These are phyloP conservation scores for Russula lepida DNA, from an alignment of 768 basidiomycete genomes.

Conservation along the genomic window DNA sequence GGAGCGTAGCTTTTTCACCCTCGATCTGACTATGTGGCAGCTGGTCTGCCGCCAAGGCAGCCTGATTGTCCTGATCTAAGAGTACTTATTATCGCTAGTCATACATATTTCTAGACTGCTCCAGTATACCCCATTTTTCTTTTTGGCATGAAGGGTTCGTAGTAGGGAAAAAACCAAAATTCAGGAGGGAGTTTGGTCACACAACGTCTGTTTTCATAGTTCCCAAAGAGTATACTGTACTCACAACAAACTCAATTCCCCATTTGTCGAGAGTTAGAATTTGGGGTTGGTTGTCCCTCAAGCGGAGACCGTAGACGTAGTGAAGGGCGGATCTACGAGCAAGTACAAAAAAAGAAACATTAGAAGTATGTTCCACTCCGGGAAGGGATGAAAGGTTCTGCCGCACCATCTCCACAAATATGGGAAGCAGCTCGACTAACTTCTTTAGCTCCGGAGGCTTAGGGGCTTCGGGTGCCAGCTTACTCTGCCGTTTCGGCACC, in stretches of 20 bases:
- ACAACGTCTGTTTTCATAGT: neutral
- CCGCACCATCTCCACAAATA: slow-evolving; percentile 89
- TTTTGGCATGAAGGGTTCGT: slow-evolving; percentile 7
- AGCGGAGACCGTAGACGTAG: slow-evolving; percentile 1
- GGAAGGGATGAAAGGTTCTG: neutral
- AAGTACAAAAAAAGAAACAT: neutral
- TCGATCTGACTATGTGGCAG: slow-evolving; percentile 2
- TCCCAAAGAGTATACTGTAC: neutral
- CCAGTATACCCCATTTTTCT: slow-evolving; percentile 13
- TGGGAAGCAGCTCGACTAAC: slow-evolving; percentile 74
- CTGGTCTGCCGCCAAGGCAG: slow-evolving; percentile 16
- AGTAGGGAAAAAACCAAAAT: slow-evolving; percentile 1
- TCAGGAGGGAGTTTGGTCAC: neutral
- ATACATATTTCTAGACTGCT: slow-evolving; percentile 15
- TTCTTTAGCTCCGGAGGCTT: slow-evolving; percentile 70
- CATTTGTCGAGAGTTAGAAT: neutral
- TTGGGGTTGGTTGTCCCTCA: neutral
- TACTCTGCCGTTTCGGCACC: slow-evolving; percentile 33
- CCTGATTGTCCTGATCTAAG: slow-evolving; percentile 10
- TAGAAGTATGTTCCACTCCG: too few species aligned
- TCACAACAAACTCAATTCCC: neutral
- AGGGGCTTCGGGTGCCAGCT: slow-evolving; percentile 31
- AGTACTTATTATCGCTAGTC: slow-evolving; percentile 9
- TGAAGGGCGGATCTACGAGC: slow-evolving; percentile 15
- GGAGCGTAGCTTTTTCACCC: slow-evolving; percentile 35